Evolutionary conservation across 2,329 filamentous ascomycete species (phyloP), one percentile per base, ranked within the genome.

Genomic region (Diaporthe sp.): DNA sequence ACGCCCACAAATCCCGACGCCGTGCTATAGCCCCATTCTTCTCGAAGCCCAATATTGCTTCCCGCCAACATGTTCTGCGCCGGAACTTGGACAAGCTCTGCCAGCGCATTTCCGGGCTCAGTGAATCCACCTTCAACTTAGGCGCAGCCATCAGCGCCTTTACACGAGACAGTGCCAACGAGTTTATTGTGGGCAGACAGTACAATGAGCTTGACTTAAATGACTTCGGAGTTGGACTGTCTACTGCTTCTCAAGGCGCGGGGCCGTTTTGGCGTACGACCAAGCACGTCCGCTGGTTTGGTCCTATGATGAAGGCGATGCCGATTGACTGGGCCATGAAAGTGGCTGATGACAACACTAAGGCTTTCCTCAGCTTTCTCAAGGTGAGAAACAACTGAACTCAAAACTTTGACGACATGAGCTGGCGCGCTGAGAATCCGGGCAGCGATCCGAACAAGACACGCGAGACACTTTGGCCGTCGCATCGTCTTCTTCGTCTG

Each of bases 221-320:
- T 0, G 76, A 79, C 31, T 79, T 78, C 13, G 61, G 74, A 15
- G 28, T 65, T 0, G 70, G 49, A 15, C 49, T 80, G 28, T 76
- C 76, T 4, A 51, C 49, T 5, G 25, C 76, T 12, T 57, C 76
- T 1, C 61, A 76, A 15, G 78, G 76, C 6, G 71, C 44, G 1
- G 78, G 78, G 1, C 9, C 47, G 8, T 53, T 78, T 34, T 79
- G 78, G 78, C 74, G 77, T 17, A 71, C 17, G 0, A 78, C 77
- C 37, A 80, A 80, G 65, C 76, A 78, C 37, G 67, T 78, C 15
- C 78, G 75, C 58, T 79, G 76, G 74, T 79, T 76, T 39, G 77
- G 77, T 1, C 78, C 76, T 1, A 17, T 49, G 2, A 67, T 80
- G 31, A 55, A 42, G 42, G 71, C 77, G 8, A 75, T 79, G 2